Evolutionary conservation across 805 yeast species (phyloP).

Genomic region (Candida taoyuanica): DNA sequence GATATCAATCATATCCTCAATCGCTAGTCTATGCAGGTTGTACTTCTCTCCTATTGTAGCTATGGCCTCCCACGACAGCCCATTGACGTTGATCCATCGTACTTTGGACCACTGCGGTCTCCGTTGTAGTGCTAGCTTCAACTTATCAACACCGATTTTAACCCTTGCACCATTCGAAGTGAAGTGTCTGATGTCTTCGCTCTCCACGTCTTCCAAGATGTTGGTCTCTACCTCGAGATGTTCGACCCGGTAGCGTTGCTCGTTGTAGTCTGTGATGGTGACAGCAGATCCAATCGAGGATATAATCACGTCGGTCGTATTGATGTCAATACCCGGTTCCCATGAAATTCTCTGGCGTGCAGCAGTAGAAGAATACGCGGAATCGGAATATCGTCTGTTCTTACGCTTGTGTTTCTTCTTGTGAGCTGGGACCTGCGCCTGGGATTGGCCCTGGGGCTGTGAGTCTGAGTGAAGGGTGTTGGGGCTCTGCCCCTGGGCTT

Average conservation of each 20-base stretch:
- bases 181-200: conserved; percentile 3
- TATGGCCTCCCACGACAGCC: conserved; percentile 58
- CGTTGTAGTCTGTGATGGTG: conserved; percentile 49
- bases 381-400: conserved; percentile 31
- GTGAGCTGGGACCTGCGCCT: conserved; percentile 1
- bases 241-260: conserved; percentile 39
- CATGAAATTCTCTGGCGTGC: conserved; percentile 42
- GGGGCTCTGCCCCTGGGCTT: background rate
- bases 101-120: conserved; percentile 47
- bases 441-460: background rate
- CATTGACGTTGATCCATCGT: conserved; percentile 55
- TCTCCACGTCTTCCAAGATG: conserved; percentile 32
- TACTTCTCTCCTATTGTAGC: conserved; percentile 40
- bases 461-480: background rate
- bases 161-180: conserved; percentile 4
- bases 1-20: conserved; percentile 60
- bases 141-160: conserved; percentile 23
- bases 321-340: conserved; percentile 57
- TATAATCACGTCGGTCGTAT: conserved; percentile 47
- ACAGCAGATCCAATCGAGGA: conserved; percentile 49
- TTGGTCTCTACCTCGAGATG: conserved; percentile 12
- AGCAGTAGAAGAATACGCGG: conserved; percentile 32
- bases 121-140: conserved; percentile 29
- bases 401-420: conserved; percentile 9
- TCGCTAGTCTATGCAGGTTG: conserved; percentile 47